Percentiles rank a stretch among this genome's conserved stretches.
phyloP scores from a whole-genome alignment of 2,329 filamentous ascomycete genomes.

The Aspergillus piperis region DNA sequence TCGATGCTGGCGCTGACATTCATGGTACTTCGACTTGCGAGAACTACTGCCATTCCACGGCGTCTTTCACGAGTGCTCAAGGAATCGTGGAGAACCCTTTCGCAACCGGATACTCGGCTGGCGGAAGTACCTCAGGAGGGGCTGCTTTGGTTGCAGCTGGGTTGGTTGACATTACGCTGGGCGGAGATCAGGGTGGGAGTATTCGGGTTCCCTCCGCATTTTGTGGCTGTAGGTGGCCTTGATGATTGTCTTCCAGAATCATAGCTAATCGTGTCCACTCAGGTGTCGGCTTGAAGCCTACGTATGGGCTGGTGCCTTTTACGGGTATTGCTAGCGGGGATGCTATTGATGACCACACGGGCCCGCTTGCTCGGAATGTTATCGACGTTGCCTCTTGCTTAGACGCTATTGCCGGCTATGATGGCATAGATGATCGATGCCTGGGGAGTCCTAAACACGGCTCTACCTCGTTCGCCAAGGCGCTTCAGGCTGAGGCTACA shows the following conservation, averaged over 20 bases:
- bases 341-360: slow-evolving; percentile 54
- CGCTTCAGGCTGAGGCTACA: slow-evolving; percentile 9
- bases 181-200: slow-evolving; percentile 37
- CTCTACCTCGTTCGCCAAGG: slow-evolving; percentile 21
- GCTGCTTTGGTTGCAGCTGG: slow-evolving; percentile 30
- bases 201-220: slow-evolving; percentile 46
- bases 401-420: slow-evolving; percentile 51
- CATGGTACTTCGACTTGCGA: slow-evolving; percentile 57
- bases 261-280: background rate
- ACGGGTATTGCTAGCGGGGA: slow-evolving; percentile 54
- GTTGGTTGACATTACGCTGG: slow-evolving; percentile 33
- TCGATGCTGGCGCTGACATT: slow-evolving; percentile 55
- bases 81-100: slow-evolving; percentile 32
- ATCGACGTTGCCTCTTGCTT: slow-evolving; percentile 47
- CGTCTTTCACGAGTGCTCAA: slow-evolving; percentile 32
- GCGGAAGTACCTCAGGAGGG: slow-evolving; percentile 32
- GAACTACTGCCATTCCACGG: slow-evolving; percentile 49
- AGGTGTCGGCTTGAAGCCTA: slow-evolving; percentile 54
- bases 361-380: slow-evolving; percentile 47
- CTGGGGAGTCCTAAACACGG: slow-evolving; percentile 32
- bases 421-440: slow-evolving; percentile 52
- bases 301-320: slow-evolving; percentile 54
- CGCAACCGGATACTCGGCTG: slow-evolving; percentile 31
- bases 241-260: background rate
- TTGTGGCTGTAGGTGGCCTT: slow-evolving; percentile 32